Evolutionary conservation across 2,329 filamentous ascomycete genomes (phyloP), one percentile per base, ranked within the genome.

Genomic region (Achaetomium macrosporum): DNA sequence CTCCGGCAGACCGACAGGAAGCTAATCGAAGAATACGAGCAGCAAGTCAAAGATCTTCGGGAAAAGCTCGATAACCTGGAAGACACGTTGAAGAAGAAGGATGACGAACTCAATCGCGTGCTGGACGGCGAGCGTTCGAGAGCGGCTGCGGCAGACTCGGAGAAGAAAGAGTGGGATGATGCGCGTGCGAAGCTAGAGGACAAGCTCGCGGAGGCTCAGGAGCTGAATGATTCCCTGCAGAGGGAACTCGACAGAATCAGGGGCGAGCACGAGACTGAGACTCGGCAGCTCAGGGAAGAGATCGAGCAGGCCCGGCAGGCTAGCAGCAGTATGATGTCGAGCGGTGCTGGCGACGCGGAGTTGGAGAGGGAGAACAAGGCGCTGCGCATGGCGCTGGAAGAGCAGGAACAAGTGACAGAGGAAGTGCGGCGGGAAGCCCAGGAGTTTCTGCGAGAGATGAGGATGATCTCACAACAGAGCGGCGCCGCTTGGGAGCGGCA

Each of bases 361-460:
- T 71, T 85, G 54, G 78, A 82, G 63, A 75, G 74, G 42, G 85
- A 89, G 63, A 88, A 96, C 62, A 78, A 85, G 52, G 80, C 82
- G 41, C 71, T 91, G 19, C 82, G 86, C 58, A 68, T 70, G 35
- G 79, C 85, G 30, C 71, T 92, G 19, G 73, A 76, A 48, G 79
- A 91, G 58, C 92, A 97, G 67, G 85, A 90, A 60, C 79, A 86
- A 53, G 80, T 93, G 2, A 95, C 90, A 0, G 87, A 95, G 56
- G 88, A 96, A 63, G 93, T 96, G 31, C 83, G 88, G 20, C 82
- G 80, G 50, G 89, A 96, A 71, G 90, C 91, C 0, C 84, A 88
- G 52, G 80, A 84, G 46, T 96, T 92, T 66, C 71, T 99, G 41
- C 78, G 82, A 57, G 93, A 99, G 69, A 99, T 97, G 93, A 84